A percentile compares a stretch with the other conserved stretches of the same genome.
Evolutionary conservation across 2,329 filamentous ascomycete genomes (phyloP).

Genomic region (Hypoxylon sp.): DNA sequence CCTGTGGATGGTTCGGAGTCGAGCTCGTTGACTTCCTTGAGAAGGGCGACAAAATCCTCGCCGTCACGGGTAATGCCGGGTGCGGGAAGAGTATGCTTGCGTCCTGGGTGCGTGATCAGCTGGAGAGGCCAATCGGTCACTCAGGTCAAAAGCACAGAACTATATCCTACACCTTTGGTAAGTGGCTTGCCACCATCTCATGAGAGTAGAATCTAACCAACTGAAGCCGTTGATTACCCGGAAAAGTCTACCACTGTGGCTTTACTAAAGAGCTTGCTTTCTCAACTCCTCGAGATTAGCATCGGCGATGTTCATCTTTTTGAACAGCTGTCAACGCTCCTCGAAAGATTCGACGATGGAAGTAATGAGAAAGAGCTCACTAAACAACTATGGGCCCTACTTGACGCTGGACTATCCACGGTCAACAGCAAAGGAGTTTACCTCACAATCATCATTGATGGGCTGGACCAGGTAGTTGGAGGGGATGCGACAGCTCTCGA

Average conservation of each 20-base stretch:
- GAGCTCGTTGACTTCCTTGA: slow-evolving; percentile 55
- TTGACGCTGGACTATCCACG: slow-evolving; percentile 53
- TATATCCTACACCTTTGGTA: slow-evolving; percentile 56
- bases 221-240: slow-evolving; percentile 50
- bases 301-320: slow-evolving; percentile 56
- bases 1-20: slow-evolving; percentile 57
- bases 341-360: slow-evolving; percentile 46
- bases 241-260: slow-evolving; percentile 51
- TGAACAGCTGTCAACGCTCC: slow-evolving; percentile 50
- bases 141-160: slow-evolving; percentile 51
- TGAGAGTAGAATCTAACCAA: slow-evolving; percentile 8
- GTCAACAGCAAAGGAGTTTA: slow-evolving; percentile 48
- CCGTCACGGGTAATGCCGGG: slow-evolving; percentile 54
- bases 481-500: slow-evolving; percentile 43
- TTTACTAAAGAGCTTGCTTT: slow-evolving; percentile 56
- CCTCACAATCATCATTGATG: slow-evolving; percentile 56
- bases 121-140: slow-evolving; percentile 56
- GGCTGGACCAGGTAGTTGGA: slow-evolving; percentile 54
- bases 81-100: slow-evolving; percentile 57
- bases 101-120: slow-evolving; percentile 57
- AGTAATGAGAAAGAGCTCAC: slow-evolving; percentile 49
- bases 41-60: slow-evolving; percentile 53
- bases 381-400: slow-evolving; percentile 52
- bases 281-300: slow-evolving; percentile 56
- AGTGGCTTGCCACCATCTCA: slow-evolving; percentile 30